A percentile compares a stretch with the other conserved stretches of the same genome.
Evolutionary conservation across 495 filamentous ascomycete species (phyloP).

Genomic region (Hapsidospora chrysogenum): DNA sequence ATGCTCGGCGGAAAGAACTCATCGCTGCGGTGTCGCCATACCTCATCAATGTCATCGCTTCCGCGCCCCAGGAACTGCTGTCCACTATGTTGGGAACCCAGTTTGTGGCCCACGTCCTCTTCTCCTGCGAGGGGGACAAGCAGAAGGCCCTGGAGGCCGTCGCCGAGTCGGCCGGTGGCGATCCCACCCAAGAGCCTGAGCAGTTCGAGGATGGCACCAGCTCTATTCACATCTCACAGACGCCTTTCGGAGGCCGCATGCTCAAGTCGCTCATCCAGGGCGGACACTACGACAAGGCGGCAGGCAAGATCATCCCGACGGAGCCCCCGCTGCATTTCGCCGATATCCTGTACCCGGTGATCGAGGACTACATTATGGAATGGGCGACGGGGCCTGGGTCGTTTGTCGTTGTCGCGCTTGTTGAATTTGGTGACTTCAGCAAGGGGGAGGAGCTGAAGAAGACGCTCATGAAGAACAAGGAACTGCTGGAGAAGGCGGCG

Average conservation of each 20-base stretch:
- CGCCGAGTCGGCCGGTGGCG: slow-evolving; percentile 47
- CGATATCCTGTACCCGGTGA: slow-evolving; percentile 55
- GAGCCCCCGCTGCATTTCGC: slow-evolving; percentile 73
- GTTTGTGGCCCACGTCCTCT: slow-evolving; percentile 65
- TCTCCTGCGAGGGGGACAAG: slow-evolving; percentile 63
- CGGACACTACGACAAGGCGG: slow-evolving; percentile 58
- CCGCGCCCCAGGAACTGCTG: slow-evolving; percentile 47
- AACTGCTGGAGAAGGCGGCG: slow-evolving; percentile 29
- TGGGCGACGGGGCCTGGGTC: slow-evolving; percentile 77
- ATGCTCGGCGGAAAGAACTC: slow-evolving; percentile 57
- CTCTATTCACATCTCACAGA: slow-evolving; percentile 34
- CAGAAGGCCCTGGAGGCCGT: slow-evolving; percentile 49
- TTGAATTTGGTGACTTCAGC: slow-evolving; percentile 66
- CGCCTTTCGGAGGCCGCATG: slow-evolving; percentile 61
- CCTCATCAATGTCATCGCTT: slow-evolving; percentile 53
- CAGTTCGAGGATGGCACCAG: slow-evolving; percentile 18
- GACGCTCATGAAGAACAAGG: slow-evolving; percentile 42
- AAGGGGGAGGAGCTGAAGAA: slow-evolving; percentile 46
- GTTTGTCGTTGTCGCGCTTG: slow-evolving; percentile 64
- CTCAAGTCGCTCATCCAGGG: slow-evolving; percentile 78
- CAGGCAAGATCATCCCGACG: slow-evolving; percentile 47
- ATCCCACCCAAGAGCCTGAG: slow-evolving; percentile 31
- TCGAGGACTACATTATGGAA: slow-evolving; percentile 53
- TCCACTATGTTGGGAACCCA: slow-evolving; percentile 70
- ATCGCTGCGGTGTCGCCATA: slow-evolving; percentile 46